Evolutionary conservation across 257 asterid genomes (phyloP).

Genomic region (Solanum gracilifrons): DNA sequence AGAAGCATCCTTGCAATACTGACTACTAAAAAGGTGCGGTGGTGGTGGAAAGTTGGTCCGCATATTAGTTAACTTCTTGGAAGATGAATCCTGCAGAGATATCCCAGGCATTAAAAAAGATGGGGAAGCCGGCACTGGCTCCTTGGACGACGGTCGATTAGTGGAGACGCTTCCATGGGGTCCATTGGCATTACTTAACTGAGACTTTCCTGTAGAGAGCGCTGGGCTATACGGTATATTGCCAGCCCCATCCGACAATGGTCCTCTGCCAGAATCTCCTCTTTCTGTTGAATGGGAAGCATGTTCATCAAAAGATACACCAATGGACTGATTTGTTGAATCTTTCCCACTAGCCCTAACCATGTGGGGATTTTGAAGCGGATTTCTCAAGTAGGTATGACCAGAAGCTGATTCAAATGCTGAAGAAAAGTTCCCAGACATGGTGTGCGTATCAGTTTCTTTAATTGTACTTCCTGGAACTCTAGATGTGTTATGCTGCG

Average conservation of each 20-base stretch:
- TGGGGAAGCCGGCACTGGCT: slow-evolving; percentile 23
- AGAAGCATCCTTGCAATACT: slow-evolving; percentile 24
- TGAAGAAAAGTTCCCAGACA: slow-evolving; percentile 33
- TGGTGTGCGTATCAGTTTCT: slow-evolving; percentile 21
- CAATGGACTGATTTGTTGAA: slow-evolving; percentile 7
- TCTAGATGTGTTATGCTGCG: slow-evolving; percentile 22
- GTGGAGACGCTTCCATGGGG: slow-evolving; percentile 28
- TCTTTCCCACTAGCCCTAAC: slow-evolving; percentile 33
- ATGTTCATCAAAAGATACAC: slow-evolving; percentile 14
- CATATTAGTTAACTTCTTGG: slow-evolving; percentile 21
- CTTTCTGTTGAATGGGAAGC: slow-evolving; percentile 25
- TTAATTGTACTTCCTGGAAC: slow-evolving; percentile 20
- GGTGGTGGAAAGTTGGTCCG: slow-evolving; percentile 38
- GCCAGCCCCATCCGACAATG: slow-evolving; percentile 29
- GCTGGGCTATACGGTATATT: slow-evolving; percentile 17
- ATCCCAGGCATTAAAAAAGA: slow-evolving; percentile 16
- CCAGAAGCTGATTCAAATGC: slow-evolving; percentile 26
- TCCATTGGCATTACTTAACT: slow-evolving; percentile 19
- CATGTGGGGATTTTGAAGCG: slow-evolving; percentile 35
- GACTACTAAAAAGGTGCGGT: slow-evolving; percentile 23
- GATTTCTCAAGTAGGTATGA: slow-evolving; percentile 28
- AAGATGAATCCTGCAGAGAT: slow-evolving; percentile 24
- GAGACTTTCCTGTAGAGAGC: slow-evolving; percentile 15
- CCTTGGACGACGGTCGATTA: slow-evolving; percentile 17
- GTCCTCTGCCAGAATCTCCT: slow-evolving; percentile 17